Evolutionary conservation across 176 grass and related monocot genomes (phyloP).

Genomic region (Themeda triandra): DNA sequence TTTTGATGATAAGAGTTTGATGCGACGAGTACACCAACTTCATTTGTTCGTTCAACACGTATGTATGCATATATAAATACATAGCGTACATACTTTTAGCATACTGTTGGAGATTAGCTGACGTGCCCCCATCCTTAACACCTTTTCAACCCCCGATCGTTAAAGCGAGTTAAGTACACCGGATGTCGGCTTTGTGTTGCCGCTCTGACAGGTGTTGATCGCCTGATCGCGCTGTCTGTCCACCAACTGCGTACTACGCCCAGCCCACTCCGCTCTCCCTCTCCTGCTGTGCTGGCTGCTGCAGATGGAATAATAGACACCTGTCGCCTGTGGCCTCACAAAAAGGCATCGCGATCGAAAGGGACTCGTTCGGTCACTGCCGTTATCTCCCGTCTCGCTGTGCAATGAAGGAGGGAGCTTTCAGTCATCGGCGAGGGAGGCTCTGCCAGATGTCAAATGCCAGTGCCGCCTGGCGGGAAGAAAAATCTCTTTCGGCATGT

Average conservation of each 20-base stretch:
- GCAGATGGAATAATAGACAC: background rate
- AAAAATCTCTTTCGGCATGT: background rate
- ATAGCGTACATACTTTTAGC: no score
- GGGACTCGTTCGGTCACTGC: background rate
- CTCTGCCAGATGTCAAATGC: no score
- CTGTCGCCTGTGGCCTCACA: background rate
- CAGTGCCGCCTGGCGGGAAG: background rate
- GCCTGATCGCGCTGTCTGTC: background rate
- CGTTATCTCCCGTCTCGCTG: background rate
- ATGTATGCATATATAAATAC: no score
- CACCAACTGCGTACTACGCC: background rate
- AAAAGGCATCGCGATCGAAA: background rate
- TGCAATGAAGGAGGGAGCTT: background rate
- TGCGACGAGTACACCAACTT: background rate
- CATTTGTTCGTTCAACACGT: background rate
- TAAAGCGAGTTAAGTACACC: constrained; percentile 20
- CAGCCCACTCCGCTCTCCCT: background rate
- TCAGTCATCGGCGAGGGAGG: background rate
- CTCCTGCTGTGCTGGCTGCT: background rate
- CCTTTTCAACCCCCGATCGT: background rate
- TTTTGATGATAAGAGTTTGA: background rate
- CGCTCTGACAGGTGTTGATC: constrained; percentile 2
- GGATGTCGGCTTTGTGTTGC: constrained; percentile 7
- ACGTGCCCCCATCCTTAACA: background rate
- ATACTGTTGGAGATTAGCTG: constrained; percentile 9